Conservation (phyloP, 495 filamentous ascomycete genomes). For the Collariella sp. region DNA sequence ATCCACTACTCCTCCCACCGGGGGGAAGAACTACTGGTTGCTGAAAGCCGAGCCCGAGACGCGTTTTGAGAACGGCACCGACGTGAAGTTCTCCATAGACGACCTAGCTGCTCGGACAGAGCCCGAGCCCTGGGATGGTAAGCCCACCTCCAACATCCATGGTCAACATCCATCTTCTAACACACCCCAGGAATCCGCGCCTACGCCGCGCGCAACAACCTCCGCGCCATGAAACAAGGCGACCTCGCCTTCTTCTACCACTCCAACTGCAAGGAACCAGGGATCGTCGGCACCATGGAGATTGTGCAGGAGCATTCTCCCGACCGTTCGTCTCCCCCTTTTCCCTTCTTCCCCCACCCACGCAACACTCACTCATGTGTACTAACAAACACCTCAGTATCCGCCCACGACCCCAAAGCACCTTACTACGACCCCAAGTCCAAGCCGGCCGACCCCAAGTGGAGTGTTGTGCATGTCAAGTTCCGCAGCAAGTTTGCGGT, state of each 20-base stretch:
- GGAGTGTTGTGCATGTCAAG: slow-evolving; percentile 80
- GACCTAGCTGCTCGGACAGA: slow-evolving; percentile 60
- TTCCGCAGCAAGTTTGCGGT: slow-evolving; percentile 73
- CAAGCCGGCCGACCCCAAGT: slow-evolving; percentile 68
- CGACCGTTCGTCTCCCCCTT: slow-evolving; percentile 51
- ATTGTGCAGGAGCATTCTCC: slow-evolving; percentile 73
- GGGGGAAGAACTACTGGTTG: slow-evolving; percentile 64
- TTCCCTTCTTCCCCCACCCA: background rate
- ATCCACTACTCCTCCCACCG: background rate
- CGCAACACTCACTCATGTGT: background rate
- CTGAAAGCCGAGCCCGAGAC: slow-evolving; percentile 93
- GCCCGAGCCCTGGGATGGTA: slow-evolving; percentile 88
- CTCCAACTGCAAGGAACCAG: slow-evolving; percentile 86
- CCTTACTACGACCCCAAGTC: slow-evolving; percentile 79
- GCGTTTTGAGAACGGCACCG: slow-evolving; percentile 72
- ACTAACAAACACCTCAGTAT: slow-evolving; percentile 45
- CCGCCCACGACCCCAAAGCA: slow-evolving; percentile 65
- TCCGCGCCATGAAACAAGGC: slow-evolving; percentile 81
- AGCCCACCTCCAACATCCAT: background rate
- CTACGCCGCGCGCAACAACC: slow-evolving; percentile 68
- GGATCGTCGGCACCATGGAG: slow-evolving; percentile 89
- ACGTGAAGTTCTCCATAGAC: slow-evolving; percentile 92
- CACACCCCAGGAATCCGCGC: slow-evolving; percentile 36
- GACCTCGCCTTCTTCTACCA: slow-evolving; percentile 97
- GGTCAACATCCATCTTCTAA: background rate